Evolutionary conservation across 805 yeast species (phyloP), one percentile per base, ranked within the genome.

Genomic region (Starmerella floricola): DNA sequence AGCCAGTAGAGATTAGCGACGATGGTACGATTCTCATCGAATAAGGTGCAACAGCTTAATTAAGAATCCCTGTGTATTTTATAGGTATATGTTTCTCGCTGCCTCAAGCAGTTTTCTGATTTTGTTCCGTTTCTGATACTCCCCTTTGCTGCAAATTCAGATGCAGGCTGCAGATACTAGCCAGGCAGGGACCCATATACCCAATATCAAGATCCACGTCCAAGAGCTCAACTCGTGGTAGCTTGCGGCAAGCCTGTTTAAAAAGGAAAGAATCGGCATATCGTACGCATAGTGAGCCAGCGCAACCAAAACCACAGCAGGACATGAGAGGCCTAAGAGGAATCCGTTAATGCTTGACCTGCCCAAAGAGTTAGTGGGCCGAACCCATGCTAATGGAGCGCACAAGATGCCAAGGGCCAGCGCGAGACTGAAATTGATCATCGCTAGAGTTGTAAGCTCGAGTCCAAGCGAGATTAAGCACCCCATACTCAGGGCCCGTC

Each of bases 131-230:
- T 30, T 8, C 8, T n/a, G 8, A 30, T 30, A n/a, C 18, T 12
- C 18, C 18, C 8, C 18, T 30, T 30, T 30, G n/a, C 12, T 6
- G 12, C 13, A 6, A 8, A 5, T 11, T 32, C n/a, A 34, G n/a
- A 15, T 18, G 21, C 34, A 30, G 17, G 34, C 27, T 2, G 27
- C 21, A 6, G 35, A 17, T 13, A 63, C 53, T 3, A 76, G 34
- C 97, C 97, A 88, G 4, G 76, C 69, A 3, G 96, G 94, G 30
- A 78, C 58, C 94, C 95, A 86, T 0, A 85, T 82, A 32, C 78
- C 63, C 31, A 76, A 66, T 2, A 86, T 57, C 19, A 82, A 71
- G 43, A 74, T 69, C 87, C 94, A 85, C 0, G 94, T 81, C 88
- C 94, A 85, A 45, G 81, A 78, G 42, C 79, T 80, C 43, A 82